Evolutionary conservation across 768 basidiomycete species (phyloP).

Genomic region (Psilocybe subaeruginosa): DNA sequence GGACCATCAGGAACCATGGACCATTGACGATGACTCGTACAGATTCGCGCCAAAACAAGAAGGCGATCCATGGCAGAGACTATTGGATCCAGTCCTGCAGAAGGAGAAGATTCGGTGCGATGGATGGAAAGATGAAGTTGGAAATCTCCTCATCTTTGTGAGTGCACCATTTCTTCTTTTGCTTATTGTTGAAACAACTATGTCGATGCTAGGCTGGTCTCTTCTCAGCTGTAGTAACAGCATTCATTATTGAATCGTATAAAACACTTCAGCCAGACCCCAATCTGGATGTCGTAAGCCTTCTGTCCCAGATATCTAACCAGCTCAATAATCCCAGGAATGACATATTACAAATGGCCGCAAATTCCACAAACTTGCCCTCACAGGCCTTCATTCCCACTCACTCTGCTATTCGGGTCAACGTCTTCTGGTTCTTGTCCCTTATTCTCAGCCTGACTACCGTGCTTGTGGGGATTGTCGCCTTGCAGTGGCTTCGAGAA

Average conservation of each 20-base stretch:
- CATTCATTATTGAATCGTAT: neutral
- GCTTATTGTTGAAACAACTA: neutral
- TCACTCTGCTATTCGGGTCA: slow-evolving; percentile 13
- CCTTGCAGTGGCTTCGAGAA: slow-evolving; percentile 27
- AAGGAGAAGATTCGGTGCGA: neutral
- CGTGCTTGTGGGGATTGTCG: slow-evolving; percentile 24
- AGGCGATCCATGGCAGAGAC: neutral
- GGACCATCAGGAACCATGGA: neutral
- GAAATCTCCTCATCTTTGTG: neutral
- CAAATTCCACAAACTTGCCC: neutral
- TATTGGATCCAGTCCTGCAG: neutral
- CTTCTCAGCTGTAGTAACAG: neutral
- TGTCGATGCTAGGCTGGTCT: neutral
- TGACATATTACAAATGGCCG: neutral
- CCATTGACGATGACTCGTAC: neutral
- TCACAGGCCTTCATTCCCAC: neutral
- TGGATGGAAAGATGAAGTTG: neutral
- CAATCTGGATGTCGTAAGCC: neutral
- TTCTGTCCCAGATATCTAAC: neutral
- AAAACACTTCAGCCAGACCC: neutral
- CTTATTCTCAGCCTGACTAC: slow-evolving; percentile 23
- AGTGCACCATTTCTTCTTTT: neutral
- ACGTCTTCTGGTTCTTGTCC: slow-evolving; percentile 24
- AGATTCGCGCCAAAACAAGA: neutral
- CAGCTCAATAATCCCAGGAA: neutral